phyloP scores from a whole-genome alignment of 2,329 filamentous ascomycete species.

The Colletotrichum sp. region DNA sequence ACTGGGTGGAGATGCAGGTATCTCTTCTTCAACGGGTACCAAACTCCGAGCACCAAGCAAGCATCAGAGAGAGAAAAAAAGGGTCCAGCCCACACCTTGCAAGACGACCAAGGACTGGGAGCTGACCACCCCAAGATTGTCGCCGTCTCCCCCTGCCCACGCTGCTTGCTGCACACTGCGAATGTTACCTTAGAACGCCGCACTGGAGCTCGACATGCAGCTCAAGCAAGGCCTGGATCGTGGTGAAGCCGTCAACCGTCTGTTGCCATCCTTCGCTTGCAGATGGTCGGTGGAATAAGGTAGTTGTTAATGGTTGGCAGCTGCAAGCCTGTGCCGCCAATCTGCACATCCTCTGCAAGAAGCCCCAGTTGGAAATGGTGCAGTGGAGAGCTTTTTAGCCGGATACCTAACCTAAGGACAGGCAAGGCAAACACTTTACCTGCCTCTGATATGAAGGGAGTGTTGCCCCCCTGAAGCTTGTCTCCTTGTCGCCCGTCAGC shows the following conservation, averaged over 20 bases:
- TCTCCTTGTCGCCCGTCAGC: background rate
- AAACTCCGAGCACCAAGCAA: background rate
- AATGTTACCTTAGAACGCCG: background rate
- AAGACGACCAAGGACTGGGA: background rate
- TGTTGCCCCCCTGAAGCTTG: background rate
- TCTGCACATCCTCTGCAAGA: background rate
- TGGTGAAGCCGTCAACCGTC: background rate
- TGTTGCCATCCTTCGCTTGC: background rate
- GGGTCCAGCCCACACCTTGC: background rate
- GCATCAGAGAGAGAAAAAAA: background rate
- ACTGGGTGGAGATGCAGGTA: background rate
- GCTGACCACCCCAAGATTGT: background rate
- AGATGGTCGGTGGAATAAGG: background rate
- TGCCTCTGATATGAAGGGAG: background rate
- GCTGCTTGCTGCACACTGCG: background rate
- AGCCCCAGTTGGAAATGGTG: background rate
- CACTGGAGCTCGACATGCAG: background rate
- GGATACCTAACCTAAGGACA: background rate
- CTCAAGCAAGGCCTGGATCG: constrained; percentile 2
- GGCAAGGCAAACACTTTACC: background rate
- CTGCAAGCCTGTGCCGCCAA: background rate
- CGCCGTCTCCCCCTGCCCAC: background rate
- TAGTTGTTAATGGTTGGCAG: background rate
- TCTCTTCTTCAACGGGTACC: background rate
- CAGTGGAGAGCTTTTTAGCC: background rate